phyloP scores from a whole-genome alignment of 2,329 filamentous ascomycete species.

The Zelopaecilomyces penicillatus region DNA sequence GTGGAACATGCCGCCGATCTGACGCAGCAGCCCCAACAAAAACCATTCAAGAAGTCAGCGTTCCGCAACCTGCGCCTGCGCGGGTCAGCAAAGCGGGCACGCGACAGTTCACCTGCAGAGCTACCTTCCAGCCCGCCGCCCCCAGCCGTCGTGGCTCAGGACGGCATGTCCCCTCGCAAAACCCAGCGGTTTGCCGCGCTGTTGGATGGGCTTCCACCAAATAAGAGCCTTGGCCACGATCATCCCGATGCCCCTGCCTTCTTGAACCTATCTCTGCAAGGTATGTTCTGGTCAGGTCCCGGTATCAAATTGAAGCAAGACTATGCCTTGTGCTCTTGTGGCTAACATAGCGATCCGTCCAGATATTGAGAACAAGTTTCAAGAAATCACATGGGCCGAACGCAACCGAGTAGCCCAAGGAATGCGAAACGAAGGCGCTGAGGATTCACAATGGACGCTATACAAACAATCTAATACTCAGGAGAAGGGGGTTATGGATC shows the following conservation, averaged over 20 bases:
- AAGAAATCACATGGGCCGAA: slow-evolving; percentile 46
- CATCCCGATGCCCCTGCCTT: slow-evolving; percentile 29
- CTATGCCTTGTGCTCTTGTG: not conserved
- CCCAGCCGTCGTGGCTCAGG: slow-evolving; percentile 27
- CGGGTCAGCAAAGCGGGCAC: slow-evolving; percentile 38
- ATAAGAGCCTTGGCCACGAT: slow-evolving; percentile 7
- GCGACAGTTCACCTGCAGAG: slow-evolving; percentile 31
- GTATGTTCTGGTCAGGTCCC: slow-evolving; percentile 17
- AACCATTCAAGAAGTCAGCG: slow-evolving; percentile 25
- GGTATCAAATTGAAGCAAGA: too few relatives aligned
- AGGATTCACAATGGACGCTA: slow-evolving; percentile 25
- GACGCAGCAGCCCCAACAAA: slow-evolving; percentile 7
- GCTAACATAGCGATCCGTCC: slow-evolving; percentile 10
- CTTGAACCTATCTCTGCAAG: slow-evolving; percentile 27
- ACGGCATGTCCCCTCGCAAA: slow-evolving; percentile 18
- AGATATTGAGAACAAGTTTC: slow-evolving; percentile 45
- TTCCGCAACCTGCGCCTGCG: slow-evolving; percentile 39
- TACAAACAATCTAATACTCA: slow-evolving; percentile 26
- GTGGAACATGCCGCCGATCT: slow-evolving; percentile 14
- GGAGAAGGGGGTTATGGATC: slow-evolving; percentile 49
- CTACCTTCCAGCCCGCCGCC: slow-evolving; percentile 19
- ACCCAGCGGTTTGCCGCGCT: not conserved
- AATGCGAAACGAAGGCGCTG: slow-evolving; percentile 24
- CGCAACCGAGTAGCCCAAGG: slow-evolving; percentile 37
- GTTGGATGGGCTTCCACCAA: slow-evolving; percentile 2